phyloP scores from a whole-genome alignment of 1,284 basidiomycete species.

The Malassezia globosa region DNA sequence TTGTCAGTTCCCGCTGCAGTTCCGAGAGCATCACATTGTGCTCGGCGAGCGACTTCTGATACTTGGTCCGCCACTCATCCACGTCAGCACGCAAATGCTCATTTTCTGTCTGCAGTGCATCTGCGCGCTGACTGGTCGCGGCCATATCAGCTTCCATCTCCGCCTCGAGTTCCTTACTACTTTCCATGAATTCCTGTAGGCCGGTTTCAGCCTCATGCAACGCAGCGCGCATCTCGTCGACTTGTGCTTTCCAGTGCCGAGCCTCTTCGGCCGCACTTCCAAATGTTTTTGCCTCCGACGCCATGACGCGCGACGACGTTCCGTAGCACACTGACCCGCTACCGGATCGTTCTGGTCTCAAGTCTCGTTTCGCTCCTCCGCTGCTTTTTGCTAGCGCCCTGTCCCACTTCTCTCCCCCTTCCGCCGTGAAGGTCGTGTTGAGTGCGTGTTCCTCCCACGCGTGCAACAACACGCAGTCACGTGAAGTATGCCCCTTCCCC shows the following conservation, averaged over 20 bases:
- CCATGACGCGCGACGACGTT: no score
- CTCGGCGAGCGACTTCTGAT: conserved; percentile 34
- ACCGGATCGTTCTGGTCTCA: no score
- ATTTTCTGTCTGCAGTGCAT: conserved; percentile 27
- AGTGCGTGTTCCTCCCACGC: no score
- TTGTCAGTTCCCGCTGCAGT: conserved; percentile 30
- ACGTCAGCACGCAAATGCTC: conserved; percentile 31
- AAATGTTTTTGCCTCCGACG: conserved; percentile 20
- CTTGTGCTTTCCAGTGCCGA: conserved; percentile 34
- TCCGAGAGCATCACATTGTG: conserved; percentile 35
- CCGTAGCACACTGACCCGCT: no score
- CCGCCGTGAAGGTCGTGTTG: no score
- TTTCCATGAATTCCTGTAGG: conserved; percentile 40
- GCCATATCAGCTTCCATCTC: conserved; percentile 43
- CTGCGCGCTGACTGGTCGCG: conserved; percentile 22
- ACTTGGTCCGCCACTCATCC: conserved; percentile 44
- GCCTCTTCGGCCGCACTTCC: conserved; percentile 32
- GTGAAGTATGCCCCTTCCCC: no score
- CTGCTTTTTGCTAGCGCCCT: no score
- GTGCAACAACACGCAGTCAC: no score
- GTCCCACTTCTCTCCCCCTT: no score
- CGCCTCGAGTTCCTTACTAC: conserved; percentile 39
- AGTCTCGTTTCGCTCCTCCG: no score
- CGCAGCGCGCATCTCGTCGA: conserved; percentile 33
- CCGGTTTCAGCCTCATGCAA: conserved; percentile 33